A percentile compares a stretch with the other conserved stretches of the same genome.
Evolutionary conservation across 257 asterid species (phyloP).

Genomic region (Solanum lignicaule): DNA sequence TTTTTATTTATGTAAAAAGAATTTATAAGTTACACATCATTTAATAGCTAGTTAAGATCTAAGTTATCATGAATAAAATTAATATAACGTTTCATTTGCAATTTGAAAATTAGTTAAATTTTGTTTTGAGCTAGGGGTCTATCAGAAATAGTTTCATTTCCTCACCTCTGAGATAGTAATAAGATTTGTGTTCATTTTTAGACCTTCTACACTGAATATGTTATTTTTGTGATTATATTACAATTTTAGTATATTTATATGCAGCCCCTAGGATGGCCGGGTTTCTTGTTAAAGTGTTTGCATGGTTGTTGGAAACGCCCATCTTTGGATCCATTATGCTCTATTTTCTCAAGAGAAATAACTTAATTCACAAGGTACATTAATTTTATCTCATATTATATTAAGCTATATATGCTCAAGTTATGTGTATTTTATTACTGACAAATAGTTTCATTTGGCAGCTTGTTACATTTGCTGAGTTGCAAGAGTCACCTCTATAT

Average conservation of each 20-base stretch:
- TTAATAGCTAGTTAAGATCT: not conserved
- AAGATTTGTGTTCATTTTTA: not conserved
- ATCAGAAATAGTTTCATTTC: too few relatives aligned
- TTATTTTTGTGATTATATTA: not conserved
- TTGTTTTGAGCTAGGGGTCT: not conserved
- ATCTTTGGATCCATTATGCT: constrained; percentile 57
- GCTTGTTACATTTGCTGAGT: constrained; percentile 71
- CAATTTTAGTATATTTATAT: not conserved
- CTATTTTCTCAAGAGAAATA: constrained; percentile 54
- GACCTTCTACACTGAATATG: not conserved
- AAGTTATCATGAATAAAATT: not conserved
- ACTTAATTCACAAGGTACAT: constrained; percentile 66
- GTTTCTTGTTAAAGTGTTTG: constrained; percentile 53
- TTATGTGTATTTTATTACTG: not conserved
- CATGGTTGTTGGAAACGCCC: constrained; percentile 60
- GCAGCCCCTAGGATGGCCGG: constrained; percentile 99
- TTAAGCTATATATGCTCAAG: not conserved
- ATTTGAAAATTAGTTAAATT: not conserved
- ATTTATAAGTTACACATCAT: not conserved
- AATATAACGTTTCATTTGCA: not conserved
- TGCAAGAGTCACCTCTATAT: constrained; percentile 68
- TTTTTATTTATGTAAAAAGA: not conserved
- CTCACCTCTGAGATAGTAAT: too few relatives aligned
- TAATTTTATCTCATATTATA: not conserved
- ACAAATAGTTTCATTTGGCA: constrained; percentile 19